Conservation (phyloP, 192 early-diverging fungal genomes). For the Coemansia sp. region DNA sequence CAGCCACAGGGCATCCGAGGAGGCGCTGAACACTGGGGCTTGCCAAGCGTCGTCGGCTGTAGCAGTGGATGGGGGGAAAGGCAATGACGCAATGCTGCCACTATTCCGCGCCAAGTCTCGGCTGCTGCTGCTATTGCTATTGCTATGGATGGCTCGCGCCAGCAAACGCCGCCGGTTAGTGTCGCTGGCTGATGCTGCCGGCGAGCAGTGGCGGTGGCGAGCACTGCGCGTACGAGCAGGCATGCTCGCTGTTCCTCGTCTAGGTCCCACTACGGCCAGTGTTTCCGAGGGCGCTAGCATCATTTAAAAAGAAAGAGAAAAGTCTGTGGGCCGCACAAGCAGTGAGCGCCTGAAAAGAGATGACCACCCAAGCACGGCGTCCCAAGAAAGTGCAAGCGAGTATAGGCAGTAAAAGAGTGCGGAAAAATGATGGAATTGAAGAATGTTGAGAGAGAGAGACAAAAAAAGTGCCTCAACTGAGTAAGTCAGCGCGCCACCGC, state of each 20-base stretch:
- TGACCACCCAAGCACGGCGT: too few relatives aligned
- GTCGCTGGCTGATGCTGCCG: conserved; percentile 11
- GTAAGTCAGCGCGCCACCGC: too few relatives aligned
- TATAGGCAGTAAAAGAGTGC: too few relatives aligned
- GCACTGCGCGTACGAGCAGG: conserved; percentile 9
- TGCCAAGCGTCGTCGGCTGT: conserved; percentile 3
- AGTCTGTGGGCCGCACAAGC: not conserved
- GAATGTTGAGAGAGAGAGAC: too few relatives aligned
- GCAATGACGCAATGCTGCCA: not conserved
- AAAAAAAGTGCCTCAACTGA: too few relatives aligned
- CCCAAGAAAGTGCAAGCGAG: too few relatives aligned
- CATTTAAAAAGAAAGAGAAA: not conserved
- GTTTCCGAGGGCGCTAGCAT: conserved; percentile 13
- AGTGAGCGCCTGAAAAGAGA: not conserved
- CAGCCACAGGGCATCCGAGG: conserved; percentile 1
- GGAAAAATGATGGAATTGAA: too few relatives aligned
- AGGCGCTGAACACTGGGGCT: not conserved
- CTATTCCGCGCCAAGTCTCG: not conserved
- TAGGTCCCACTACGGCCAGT: not conserved
- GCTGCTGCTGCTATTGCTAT: not conserved
- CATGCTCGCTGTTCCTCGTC: conserved; percentile 9
- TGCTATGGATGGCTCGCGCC: conserved; percentile 6
- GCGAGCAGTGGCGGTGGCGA: conserved; percentile 7
- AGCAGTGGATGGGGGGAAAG: not conserved
- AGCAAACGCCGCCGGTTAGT: conserved; percentile 25